A percentile compares a stretch with the other conserved stretches of the same genome.
These are phyloP conservation scores for Penicillium fimorum DNA, from an alignment of 495 filamentous ascomycete genomes.

Conservation along the genomic window DNA sequence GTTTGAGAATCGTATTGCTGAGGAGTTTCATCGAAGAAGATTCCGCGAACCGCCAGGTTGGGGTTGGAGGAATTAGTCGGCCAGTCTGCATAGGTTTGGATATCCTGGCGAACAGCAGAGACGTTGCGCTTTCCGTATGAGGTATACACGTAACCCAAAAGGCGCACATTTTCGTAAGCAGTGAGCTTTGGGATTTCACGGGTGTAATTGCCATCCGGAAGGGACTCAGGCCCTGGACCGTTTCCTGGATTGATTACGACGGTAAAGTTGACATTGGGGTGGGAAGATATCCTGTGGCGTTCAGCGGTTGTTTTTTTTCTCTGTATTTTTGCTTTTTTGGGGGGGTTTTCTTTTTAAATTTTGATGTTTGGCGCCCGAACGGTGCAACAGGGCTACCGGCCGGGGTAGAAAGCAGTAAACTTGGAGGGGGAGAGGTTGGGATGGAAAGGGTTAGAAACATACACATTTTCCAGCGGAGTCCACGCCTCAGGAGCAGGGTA, in stretches of 20 bases:
- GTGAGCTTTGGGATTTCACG: constrained; percentile 46
- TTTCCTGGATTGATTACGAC: constrained; percentile 56
- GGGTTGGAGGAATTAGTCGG: constrained; percentile 33
- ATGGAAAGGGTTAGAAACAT: constrained; percentile 31
- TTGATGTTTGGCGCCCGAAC: constrained; percentile 12
- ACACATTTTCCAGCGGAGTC: constrained; percentile 49
- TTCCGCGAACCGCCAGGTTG: constrained; percentile 42
- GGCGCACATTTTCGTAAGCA: constrained; percentile 45
- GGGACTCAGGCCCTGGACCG: constrained; percentile 46
- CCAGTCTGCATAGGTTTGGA: constrained; percentile 51
- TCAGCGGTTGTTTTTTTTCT: constrained; percentile 23
- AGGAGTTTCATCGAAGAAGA: constrained; percentile 51
- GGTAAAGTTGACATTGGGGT: constrained; percentile 50
- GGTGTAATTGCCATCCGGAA: constrained; percentile 53
- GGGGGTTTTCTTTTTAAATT: constrained; percentile 10
- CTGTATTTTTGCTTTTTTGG: not conserved
- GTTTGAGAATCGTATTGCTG: constrained; percentile 37
- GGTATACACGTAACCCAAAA: constrained; percentile 56
- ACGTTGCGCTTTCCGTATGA: constrained; percentile 47
- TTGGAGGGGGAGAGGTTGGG: constrained; percentile 9
- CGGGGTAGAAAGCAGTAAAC: constrained; percentile 16
- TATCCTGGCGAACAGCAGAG: constrained; percentile 40
- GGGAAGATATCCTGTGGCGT: constrained; percentile 36
- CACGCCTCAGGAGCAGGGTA: constrained; percentile 53
- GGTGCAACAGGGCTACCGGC: constrained; percentile 17